Base-by-base conservation (phyloP, 352 stramenopile species). In the Pythium dissimile region DNA sequence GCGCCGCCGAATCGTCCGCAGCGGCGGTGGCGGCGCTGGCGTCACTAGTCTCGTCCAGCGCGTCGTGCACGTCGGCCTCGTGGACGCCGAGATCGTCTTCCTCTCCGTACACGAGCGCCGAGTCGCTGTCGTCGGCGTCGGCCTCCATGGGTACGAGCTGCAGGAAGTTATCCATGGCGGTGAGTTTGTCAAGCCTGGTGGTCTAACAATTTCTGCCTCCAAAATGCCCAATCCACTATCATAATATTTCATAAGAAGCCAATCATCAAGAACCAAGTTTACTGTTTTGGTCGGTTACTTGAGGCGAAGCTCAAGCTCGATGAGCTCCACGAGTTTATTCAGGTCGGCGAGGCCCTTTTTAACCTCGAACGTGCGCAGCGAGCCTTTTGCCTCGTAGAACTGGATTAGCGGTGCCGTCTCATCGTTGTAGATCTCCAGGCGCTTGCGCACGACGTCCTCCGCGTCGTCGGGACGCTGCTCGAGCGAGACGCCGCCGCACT, bases 391-490 rank as follows among this genome's bases (percentile, higher is more conserved):
- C 13, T 70, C 70, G 80, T 96, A 97, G 45, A 92, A 96, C 27
- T 93, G 71, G 54, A 96, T 80, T 10, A 97, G 64, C 41, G 89
- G 89, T 38, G 78, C 76, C 1, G 89, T 96, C 63, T 97, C 84
- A 23, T 86, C 67, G 41, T 94, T 92, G 77, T 97, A 96, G 23
- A 97, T 86, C 13, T 89, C 71, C 58, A 97, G 57, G 24, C 86
- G 79, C 45, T 94, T 75, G 37, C 73, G 72, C 20, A 97, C 82
- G 18, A 94, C 87, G 26, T 95, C 76, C 1, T 81, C 72, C 0
- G 63, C 80, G 57, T 97, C 89, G 60, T 97, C 88, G 5, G 69
- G 70, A 51, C 89, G 88, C 54, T 92, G 82, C 30, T 93, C 75
- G 15, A 97, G 81, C 39, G 81, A 76, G 13, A 66, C 38, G 28